Evolutionary conservation across 139 green algal species (phyloP).

Genomic region (Chlamydomonas incerta): DNA sequence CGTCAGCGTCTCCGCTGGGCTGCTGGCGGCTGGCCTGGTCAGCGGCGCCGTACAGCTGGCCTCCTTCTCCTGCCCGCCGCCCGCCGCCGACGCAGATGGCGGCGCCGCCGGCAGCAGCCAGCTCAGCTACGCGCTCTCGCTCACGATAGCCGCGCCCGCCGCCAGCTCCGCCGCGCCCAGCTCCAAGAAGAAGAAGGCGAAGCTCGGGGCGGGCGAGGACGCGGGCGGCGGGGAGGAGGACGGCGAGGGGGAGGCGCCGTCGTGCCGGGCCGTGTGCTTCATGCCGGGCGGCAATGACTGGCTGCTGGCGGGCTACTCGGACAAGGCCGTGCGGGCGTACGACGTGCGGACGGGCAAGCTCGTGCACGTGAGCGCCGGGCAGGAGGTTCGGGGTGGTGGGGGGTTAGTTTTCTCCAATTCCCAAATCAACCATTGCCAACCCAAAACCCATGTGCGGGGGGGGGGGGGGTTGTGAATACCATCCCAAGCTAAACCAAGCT

Average conservation of each 20-base stretch:
- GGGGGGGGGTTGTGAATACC: no score
- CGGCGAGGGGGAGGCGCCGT: slow-evolving; percentile 12
- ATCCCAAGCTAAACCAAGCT: no score
- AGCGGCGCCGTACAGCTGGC: slow-evolving; percentile 16
- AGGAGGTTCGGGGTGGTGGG: no score
- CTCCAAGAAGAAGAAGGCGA: not conserved
- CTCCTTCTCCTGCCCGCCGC: slow-evolving; percentile 17
- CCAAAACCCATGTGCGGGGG: no score
- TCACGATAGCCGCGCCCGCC: not conserved
- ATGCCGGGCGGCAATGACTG: slow-evolving; percentile 8
- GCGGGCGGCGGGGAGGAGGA: not conserved
- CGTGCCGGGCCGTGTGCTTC: slow-evolving; percentile 73
- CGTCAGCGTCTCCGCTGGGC: not conserved
- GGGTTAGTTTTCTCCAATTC: no score
- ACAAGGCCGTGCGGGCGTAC: slow-evolving; percentile 26
- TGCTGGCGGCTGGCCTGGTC: slow-evolving; percentile 32
- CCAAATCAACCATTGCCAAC: no score
- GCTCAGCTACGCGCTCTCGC: not conserved
- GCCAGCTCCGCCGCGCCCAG: not conserved
- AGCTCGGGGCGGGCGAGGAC: not conserved
- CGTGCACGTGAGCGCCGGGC: not conserved
- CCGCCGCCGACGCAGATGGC: not conserved
- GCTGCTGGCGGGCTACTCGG: slow-evolving; percentile 28
- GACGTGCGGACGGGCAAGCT: slow-evolving; percentile 61
- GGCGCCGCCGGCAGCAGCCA: slow-evolving; percentile 3